Evolutionary conservation across 83 land plant genomes (phyloP).

Genomic region (Diphasiastrum complanatum): DNA sequence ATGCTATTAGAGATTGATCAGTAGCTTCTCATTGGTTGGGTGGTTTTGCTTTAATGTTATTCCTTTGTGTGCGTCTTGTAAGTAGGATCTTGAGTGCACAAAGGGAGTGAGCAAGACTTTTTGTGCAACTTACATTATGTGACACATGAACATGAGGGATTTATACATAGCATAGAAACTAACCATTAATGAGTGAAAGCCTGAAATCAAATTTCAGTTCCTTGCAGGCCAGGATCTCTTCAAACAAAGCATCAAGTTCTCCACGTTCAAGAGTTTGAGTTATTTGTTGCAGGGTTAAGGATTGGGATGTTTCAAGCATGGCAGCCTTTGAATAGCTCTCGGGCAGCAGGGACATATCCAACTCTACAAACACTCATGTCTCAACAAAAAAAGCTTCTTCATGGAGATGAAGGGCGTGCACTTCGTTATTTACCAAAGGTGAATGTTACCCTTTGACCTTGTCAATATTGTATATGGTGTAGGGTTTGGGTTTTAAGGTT

Average conservation of each 20-base stretch:
- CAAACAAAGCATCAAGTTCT: constrained; percentile 24
- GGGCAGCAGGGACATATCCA: not conserved
- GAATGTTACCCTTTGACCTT: not conserved
- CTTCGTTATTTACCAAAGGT: constrained; percentile 27
- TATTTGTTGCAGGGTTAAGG: constrained; percentile 9
- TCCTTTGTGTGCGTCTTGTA: too few species aligned
- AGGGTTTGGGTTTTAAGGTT: too few species aligned
- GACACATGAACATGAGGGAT: too few species aligned
- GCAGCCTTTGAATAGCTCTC: not conserved
- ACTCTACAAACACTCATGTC: constrained; percentile 17
- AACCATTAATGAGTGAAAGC: too few species aligned
- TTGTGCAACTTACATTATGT: too few species aligned
- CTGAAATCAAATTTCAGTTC: not conserved
- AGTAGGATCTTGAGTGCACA: too few species aligned
- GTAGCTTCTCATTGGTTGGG: too few species aligned
- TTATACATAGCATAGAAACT: too few species aligned
- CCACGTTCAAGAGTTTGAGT: constrained; percentile 25
- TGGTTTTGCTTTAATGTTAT: too few species aligned
- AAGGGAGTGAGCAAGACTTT: too few species aligned
- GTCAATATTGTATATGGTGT: not conserved
- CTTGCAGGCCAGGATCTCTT: constrained; percentile 25
- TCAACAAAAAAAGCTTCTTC: constrained; percentile 20
- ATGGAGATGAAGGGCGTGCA: constrained; percentile 23
- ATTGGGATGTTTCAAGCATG: constrained; percentile 15
- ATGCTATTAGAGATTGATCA: too few species aligned